These are phyloP conservation scores for Syncephalis fuscata DNA, from an alignment of 371 early-diverging fungal genomes.

Conservation along the genomic window DNA sequence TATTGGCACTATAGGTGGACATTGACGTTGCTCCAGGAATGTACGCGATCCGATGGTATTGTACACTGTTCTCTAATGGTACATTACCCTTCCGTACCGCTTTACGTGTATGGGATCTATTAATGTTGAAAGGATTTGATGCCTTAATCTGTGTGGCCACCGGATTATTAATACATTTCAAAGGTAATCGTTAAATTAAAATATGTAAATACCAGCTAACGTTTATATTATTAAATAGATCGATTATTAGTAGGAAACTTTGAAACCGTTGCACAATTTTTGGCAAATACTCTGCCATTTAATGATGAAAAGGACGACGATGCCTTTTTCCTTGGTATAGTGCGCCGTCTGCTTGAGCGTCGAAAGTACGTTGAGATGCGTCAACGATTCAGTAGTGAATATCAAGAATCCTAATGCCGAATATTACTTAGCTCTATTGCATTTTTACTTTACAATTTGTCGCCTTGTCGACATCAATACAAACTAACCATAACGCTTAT, in stretches of 20 bases:
- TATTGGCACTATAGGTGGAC: constrained; percentile 12
- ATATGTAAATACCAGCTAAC: neutral
- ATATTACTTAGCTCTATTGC: too few species aligned
- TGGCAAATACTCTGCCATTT: neutral
- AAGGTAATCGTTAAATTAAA: constrained; percentile 18
- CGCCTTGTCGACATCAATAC: too few species aligned
- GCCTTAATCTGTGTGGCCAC: constrained; percentile 35
- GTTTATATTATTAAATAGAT: neutral
- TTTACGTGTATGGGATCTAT: constrained; percentile 40
- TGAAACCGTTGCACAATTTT: neutral
- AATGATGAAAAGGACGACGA: neutral
- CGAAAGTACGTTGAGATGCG: neutral
- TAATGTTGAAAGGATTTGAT: constrained; percentile 35
- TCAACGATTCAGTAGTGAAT: too few species aligned
- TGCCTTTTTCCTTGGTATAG: neutral
- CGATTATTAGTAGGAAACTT: neutral
- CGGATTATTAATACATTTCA: constrained; percentile 26
- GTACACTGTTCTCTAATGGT: constrained; percentile 38
- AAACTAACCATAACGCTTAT: too few species aligned
- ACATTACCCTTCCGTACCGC: constrained; percentile 34
- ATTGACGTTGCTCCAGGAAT: constrained; percentile 27
- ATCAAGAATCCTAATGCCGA: too few species aligned
- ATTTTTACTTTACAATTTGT: too few species aligned
- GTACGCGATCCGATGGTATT: constrained; percentile 46
- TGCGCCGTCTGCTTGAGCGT: neutral